phyloP scores from a whole-genome alignment of 768 basidiomycete species.

The Podaxis sp. region DNA sequence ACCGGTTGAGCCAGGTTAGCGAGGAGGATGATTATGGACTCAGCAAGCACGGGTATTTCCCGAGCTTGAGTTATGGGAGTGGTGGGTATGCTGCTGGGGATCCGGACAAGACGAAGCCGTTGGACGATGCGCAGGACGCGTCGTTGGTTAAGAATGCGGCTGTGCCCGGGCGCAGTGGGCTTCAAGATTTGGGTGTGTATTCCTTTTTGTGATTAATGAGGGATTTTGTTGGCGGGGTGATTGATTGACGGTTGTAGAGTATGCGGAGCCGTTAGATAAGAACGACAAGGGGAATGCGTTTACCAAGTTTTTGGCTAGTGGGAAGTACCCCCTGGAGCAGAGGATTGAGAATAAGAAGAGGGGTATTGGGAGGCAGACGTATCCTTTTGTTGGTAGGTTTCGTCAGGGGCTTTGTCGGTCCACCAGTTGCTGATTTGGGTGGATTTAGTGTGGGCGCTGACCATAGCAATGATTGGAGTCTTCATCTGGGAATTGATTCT shows the following conservation, averaged over 20 bases:
- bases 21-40: background rate
- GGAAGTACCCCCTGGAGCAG: slow-evolving; percentile 67
- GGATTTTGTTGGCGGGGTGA: background rate
- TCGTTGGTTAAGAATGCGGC: slow-evolving; percentile 49
- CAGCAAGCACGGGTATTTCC: background rate
- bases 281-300: slow-evolving; percentile 32
- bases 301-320: slow-evolving; percentile 39
- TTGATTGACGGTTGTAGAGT: slow-evolving; percentile 43
- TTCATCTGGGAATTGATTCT: slow-evolving; percentile 85
- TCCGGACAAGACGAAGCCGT: background rate
- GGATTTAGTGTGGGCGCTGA: slow-evolving; percentile 56
- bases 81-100: background rate
- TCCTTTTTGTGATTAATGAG: background rate
- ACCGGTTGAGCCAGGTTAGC: background rate
- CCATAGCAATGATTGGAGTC: slow-evolving; percentile 64
- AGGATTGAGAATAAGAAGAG: slow-evolving; percentile 86
- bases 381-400: slow-evolving; percentile 69
- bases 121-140: slow-evolving; percentile 30
- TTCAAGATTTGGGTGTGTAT: slow-evolving; percentile 54
- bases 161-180: slow-evolving; percentile 37
- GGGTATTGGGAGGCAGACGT: slow-evolving; percentile 78
- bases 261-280: slow-evolving; percentile 50
- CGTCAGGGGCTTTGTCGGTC: background rate
- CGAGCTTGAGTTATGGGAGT: slow-evolving; percentile 3
- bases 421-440: background rate